Base-by-base conservation (phyloP, 2,329 filamentous ascomycete species). In the Didymella arachidicola region DNA sequence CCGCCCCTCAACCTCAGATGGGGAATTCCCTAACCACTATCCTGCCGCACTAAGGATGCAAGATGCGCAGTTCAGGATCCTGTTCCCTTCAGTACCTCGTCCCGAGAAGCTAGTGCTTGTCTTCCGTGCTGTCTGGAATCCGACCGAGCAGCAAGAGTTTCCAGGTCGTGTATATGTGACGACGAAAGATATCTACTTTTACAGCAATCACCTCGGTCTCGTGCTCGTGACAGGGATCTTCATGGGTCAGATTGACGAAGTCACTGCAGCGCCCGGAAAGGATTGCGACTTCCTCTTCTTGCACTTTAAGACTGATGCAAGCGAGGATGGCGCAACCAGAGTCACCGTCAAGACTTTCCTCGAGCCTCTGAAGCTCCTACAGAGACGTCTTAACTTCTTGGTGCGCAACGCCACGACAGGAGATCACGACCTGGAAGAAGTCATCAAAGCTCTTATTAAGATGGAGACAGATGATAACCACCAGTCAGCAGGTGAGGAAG, bases 241-340 rank as follows among this genome's bases (percentile, higher is more conserved):
- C 53, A 82, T 99, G 57, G 85, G 88, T 53, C 87, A 85, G 19
- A 92, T 99, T 56, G 87, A 87, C 8, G 95, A 98, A 77, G 92
- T 98, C 41, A 97, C 92, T 25, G 91, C 91, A 36, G 92, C 92
- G 2, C 89, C 92, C 12, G 95, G 95, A 19, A 89, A 89, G 72
- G 93, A 97, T 69, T 97, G 92, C 72, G 95, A 99, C 78, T 96
- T 93, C 74, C 85, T 98, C 29, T 96, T 93, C 74, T 78, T 99
- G 38, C 93, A 97, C 71, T 83, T 89, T 52, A 88, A 89, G 68
- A 84, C 88, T 47, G 81, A 81, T 42, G 84, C 85, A 53, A 85
- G 86, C 57, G 86, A 84, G 60, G 82, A 83, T 42, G 87, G 85
- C 12, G 88, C 88, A 46, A 88, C 88, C 3, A 84, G 92, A 51